phyloP scores from a whole-genome alignment of 768 basidiomycete genomes.

The Panaeolus cyanescens region DNA sequence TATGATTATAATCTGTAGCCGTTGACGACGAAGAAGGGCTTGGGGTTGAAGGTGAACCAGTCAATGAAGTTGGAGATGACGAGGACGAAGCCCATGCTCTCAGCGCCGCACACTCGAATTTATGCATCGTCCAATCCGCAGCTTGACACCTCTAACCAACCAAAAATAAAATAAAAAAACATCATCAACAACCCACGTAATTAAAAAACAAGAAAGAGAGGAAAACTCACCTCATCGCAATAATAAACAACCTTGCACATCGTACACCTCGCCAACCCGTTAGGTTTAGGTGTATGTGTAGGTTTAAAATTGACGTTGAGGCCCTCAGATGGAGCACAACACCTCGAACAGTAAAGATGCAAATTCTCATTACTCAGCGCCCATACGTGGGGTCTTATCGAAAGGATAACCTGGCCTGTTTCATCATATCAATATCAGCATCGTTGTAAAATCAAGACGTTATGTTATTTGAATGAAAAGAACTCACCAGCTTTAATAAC shows the following conservation, averaged over 20 bases:
- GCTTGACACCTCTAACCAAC: conserved; percentile 63
- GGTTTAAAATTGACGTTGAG: conserved; percentile 63
- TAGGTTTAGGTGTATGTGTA: no score
- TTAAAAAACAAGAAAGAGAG: not conserved
- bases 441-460: not conserved
- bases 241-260: conserved; percentile 73
- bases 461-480: not conserved
- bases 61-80: conserved; percentile 22
- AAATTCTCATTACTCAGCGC: conserved; percentile 68
- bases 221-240: conserved; percentile 64
- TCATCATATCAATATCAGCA: not conserved
- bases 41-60: not conserved
- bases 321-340: conserved; percentile 41
- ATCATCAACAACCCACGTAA: not conserved
- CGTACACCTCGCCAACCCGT: conserved; percentile 48
- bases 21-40: no score
- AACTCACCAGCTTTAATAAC: conserved; percentile 5
- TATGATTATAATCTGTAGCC: not conserved
- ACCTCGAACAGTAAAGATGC: conserved; percentile 68
- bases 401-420: conserved; percentile 63
- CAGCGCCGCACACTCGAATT: conserved; percentile 75
- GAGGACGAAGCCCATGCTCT: conserved; percentile 50
- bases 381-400: conserved; percentile 57
- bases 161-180: not conserved
- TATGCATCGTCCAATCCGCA: conserved; percentile 74